These are phyloP conservation scores for Pulveroboletus sp. DNA, from an alignment of 768 basidiomycete species.

Conservation along the genomic window DNA sequence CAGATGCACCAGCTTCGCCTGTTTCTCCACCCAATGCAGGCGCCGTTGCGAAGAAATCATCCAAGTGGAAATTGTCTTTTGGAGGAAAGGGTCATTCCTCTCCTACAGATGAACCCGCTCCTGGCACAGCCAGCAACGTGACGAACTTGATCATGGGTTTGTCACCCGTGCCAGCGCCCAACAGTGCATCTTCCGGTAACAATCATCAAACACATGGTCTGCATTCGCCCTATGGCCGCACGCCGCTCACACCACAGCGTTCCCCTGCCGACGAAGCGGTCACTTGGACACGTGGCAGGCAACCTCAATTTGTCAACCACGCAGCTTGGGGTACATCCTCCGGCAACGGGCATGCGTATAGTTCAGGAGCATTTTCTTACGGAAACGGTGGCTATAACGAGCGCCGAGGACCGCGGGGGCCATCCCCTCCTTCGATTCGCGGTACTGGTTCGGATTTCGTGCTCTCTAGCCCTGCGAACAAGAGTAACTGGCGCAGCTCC, in stretches of 20 bases:
- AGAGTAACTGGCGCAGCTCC: slow-evolving; percentile 73
- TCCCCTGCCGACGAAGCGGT: slow-evolving; percentile 41
- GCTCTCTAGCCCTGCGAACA: slow-evolving; percentile 43
- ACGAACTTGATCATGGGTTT: slow-evolving; percentile 68
- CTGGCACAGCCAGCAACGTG: slow-evolving; percentile 76
- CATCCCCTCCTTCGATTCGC: no score
- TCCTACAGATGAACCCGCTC: slow-evolving; percentile 35
- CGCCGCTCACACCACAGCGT: slow-evolving; percentile 31
- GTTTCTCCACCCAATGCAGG: slow-evolving; percentile 31
- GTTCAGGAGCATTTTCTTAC: slow-evolving; percentile 9
- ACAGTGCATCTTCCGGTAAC: neutral
- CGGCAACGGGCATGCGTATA: slow-evolving; percentile 7
- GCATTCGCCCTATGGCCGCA: slow-evolving; percentile 26
- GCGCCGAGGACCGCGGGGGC: slow-evolving; percentile 40
- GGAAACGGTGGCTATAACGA: slow-evolving; percentile 24
- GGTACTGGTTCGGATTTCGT: slow-evolving; percentile 64
- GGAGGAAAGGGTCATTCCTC: slow-evolving; percentile 62
- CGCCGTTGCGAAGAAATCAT: slow-evolving; percentile 65
- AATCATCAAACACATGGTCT: slow-evolving; percentile 11
- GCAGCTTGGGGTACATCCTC: slow-evolving; percentile 22
- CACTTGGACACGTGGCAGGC: slow-evolving; percentile 51
- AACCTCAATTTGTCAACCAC: slow-evolving; percentile 24
- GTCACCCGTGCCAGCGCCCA: slow-evolving; percentile 17
- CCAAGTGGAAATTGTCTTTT: slow-evolving; percentile 50
- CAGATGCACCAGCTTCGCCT: slow-evolving; percentile 20